A percentile compares a stretch with the other conserved stretches of the same genome.
Evolutionary conservation across 768 basidiomycete genomes (phyloP).

Genomic region (Astraeus odoratus): DNA sequence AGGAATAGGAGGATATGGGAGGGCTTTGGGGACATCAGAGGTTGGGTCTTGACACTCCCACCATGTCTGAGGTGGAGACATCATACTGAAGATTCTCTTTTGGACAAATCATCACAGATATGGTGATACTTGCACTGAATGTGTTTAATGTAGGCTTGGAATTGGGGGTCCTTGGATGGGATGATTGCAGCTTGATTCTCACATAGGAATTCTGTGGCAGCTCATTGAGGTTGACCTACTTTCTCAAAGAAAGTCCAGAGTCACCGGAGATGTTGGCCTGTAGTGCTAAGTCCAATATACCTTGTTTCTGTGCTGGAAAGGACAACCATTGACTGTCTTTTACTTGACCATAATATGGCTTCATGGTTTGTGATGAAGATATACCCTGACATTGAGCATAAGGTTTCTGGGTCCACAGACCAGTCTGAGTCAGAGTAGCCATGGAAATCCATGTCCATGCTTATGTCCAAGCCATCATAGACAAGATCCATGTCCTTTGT

Average conservation of each 20-base stretch:
- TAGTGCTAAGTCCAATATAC: constrained; percentile 24
- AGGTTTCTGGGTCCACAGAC: constrained; percentile 8
- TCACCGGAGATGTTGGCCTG: constrained; percentile 11
- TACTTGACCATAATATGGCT: constrained; percentile 28
- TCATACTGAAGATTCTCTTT: constrained; percentile 10
- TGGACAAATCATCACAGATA: constrained; percentile 3
- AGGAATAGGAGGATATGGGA: too few species aligned
- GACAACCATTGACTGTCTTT: constrained; percentile 25
- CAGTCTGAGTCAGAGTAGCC: constrained; percentile 13
- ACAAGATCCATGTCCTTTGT: constrained; percentile 1
- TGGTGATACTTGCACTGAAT: constrained; percentile 20
- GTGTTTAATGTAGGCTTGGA: too few species aligned
- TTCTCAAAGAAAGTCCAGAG: constrained; percentile 9
- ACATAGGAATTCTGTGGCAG: constrained; percentile 5
- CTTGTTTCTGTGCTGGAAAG: constrained; percentile 30
- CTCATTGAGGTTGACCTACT: too few species aligned
- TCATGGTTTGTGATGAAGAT: too few species aligned
- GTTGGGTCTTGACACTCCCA: too few species aligned
- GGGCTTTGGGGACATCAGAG: too few species aligned
- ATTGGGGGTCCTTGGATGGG: constrained; percentile 1
- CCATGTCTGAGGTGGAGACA: constrained; percentile 13
- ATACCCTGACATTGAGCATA: constrained; percentile 15
- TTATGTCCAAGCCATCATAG: neutral
- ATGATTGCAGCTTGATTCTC: constrained; percentile 17
- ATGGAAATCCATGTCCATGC: constrained; percentile 2